These are phyloP conservation scores for Sordariomycetes sp. DNA, from an alignment of 2,329 filamentous ascomycete species.

Conservation along the genomic window DNA sequence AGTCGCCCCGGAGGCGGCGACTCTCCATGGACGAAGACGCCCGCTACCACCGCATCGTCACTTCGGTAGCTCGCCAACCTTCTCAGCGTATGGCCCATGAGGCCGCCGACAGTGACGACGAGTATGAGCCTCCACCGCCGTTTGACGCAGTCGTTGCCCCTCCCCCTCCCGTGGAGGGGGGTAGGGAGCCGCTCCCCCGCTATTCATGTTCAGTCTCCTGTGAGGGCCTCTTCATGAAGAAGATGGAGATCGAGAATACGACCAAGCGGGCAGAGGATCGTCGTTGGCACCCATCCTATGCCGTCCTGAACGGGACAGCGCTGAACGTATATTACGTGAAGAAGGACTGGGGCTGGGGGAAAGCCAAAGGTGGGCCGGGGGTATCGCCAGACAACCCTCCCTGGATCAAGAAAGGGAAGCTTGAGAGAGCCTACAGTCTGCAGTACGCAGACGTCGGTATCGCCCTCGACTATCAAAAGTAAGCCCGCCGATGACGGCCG, in stretches of 20 bases:
- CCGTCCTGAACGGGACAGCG: conserved; percentile 56
- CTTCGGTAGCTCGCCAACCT: conserved; percentile 26
- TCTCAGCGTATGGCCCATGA: conserved; percentile 32
- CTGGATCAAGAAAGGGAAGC: conserved; percentile 39
- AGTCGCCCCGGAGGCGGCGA: conserved; percentile 29
- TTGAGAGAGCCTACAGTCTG: conserved; percentile 60
- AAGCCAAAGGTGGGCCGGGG: conserved; percentile 34
- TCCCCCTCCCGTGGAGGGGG: conserved; percentile 13
- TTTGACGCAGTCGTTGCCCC: not conserved
- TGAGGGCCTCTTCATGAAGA: conserved; percentile 48
- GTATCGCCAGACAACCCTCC: conserved; percentile 37
- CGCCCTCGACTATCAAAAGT: conserved; percentile 63
- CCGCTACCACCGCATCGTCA: conserved; percentile 42
- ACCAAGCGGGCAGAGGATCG: conserved; percentile 51
- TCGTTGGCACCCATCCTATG: conserved; percentile 54
- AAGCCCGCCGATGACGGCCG: conserved; percentile 16
- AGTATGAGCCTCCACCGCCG: conserved; percentile 5
- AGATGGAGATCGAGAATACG: conserved; percentile 56
- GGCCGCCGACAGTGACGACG: not conserved
- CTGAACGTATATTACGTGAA: conserved; percentile 56
- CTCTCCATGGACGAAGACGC: conserved; percentile 46
- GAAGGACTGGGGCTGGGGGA: conserved; percentile 40
- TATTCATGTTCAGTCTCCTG: conserved; percentile 47
- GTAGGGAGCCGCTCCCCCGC: conserved; percentile 36
- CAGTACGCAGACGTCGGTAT: conserved; percentile 67